A percentile compares a stretch with the other conserved stretches of the same genome.
Conservation (phyloP, 2,329 filamentous ascomycete species). For the Exophiala lecanii-corni region DNA sequence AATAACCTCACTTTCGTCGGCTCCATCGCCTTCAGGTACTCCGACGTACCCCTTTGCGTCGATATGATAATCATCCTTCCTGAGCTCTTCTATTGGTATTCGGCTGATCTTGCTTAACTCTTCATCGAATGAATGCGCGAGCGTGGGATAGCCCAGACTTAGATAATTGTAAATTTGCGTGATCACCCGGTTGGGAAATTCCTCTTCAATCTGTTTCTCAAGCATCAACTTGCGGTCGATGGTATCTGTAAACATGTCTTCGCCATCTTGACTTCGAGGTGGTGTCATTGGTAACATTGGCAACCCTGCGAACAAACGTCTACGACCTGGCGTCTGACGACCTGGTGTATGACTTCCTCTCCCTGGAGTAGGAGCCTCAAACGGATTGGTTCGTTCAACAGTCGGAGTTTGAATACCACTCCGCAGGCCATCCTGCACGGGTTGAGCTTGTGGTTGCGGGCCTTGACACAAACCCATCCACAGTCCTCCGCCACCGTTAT, state of each 20-base stretch:
- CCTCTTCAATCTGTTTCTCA: conserved; percentile 50
- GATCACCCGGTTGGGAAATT: conserved; percentile 80
- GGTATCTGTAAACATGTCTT: conserved; percentile 30
- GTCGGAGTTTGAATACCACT: conserved; percentile 37
- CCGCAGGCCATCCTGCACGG: conserved; percentile 24
- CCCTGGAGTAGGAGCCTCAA: conserved; percentile 16
- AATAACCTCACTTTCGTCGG: conserved; percentile 44
- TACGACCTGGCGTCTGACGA: conserved; percentile 30
- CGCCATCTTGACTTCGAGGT: conserved; percentile 46
- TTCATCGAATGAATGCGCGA: conserved; percentile 75
- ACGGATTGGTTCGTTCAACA: conserved; percentile 32
- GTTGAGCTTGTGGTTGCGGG: conserved; percentile 24
- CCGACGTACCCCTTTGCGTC: conserved; percentile 71
- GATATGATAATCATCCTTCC: conserved; percentile 63
- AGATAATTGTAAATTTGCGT: conserved; percentile 98
- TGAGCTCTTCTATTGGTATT: conserved; percentile 64
- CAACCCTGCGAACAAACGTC: conserved; percentile 7
- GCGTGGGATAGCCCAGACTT: conserved; percentile 82
- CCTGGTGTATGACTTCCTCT: conserved; percentile 28
- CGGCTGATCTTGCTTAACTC: conserved; percentile 78
- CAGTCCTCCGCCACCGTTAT: conserved; percentile 21
- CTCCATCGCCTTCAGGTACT: conserved; percentile 31
- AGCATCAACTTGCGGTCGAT: conserved; percentile 30
- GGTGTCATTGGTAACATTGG: conserved; percentile 35
- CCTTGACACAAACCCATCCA: conserved; percentile 31